phyloP scores from a whole-genome alignment of 345 rosid genomes.

The Xanthoceras sorbifolium region DNA sequence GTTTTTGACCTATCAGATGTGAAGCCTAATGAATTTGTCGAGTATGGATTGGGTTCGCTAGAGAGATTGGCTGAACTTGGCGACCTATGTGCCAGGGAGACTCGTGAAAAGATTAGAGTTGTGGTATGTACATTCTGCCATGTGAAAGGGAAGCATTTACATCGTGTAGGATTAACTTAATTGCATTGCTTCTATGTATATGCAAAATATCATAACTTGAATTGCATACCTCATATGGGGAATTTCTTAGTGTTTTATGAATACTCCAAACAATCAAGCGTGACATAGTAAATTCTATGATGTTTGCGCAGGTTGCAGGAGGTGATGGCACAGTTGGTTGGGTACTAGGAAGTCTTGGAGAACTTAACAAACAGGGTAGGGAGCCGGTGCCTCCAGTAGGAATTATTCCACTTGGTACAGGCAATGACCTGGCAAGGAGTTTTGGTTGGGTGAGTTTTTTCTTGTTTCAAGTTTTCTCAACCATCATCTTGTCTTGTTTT shows the following conservation, averaged over 20 bases:
- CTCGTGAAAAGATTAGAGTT: constrained; percentile 73
- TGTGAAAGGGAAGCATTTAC: background rate
- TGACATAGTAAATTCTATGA: constrained; percentile 18
- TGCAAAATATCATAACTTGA: background rate
- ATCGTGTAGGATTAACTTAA: background rate
- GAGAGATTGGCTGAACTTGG: constrained; percentile 76
- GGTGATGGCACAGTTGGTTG: constrained; percentile 99
- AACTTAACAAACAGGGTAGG: constrained; percentile 52
- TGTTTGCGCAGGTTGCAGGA: constrained; percentile 83
- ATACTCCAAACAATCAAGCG: background rate
- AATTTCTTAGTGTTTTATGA: background rate
- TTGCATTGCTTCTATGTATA: background rate
- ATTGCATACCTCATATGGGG: background rate
- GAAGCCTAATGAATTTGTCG: constrained; percentile 78
- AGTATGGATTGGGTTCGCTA: constrained; percentile 76
- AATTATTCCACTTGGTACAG: constrained; percentile 94
- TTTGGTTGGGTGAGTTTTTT: constrained; percentile 86
- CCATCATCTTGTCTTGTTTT: constrained; percentile 22
- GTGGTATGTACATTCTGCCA: constrained; percentile 54
- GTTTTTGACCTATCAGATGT: constrained; percentile 83
- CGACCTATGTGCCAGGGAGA: constrained; percentile 76
- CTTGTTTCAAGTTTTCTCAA: constrained; percentile 12
- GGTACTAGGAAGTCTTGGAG: constrained; percentile 86
- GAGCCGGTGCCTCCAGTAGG: constrained; percentile 84
- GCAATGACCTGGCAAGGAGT: constrained; percentile 91